Conservation (phyloP, 2,329 filamentous ascomycete species). For the Xylaria digitata region DNA sequence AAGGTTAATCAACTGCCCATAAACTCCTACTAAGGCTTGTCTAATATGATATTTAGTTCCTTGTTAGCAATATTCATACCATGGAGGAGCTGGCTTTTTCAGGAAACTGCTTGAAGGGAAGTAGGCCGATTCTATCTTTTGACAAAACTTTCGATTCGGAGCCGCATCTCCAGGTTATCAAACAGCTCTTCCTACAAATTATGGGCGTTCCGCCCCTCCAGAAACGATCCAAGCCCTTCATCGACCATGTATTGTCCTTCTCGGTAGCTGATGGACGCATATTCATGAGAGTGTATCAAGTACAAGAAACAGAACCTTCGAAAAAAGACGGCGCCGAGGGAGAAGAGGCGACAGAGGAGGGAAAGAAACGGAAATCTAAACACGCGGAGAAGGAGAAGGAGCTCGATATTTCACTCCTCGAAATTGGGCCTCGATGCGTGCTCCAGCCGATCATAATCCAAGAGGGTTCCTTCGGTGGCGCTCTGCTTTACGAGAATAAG, state of each 20-base stretch:
- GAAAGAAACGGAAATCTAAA: conserved; percentile 53
- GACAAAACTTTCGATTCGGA: conserved; percentile 86
- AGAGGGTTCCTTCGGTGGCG: conserved; percentile 90
- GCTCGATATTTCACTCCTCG: conserved; percentile 84
- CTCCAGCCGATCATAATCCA: conserved; percentile 91
- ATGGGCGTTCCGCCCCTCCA: conserved; percentile 93
- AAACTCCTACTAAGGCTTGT: background rate
- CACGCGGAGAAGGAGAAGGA: conserved; percentile 61
- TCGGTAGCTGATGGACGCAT: conserved; percentile 92
- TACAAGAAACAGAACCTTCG: conserved; percentile 53
- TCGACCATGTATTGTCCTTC: conserved; percentile 95
- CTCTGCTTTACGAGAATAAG: conserved; percentile 98
- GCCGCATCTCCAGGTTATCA: conserved; percentile 83
- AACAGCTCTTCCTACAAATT: conserved; percentile 88
- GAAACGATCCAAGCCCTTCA: conserved; percentile 91
- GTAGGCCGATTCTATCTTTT: conserved; percentile 89
- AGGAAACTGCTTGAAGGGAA: conserved; percentile 95
- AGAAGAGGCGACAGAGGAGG: conserved; percentile 59
- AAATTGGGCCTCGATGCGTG: conserved; percentile 87
- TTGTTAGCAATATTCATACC: conserved; percentile 74
- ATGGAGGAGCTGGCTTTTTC: conserved; percentile 86
- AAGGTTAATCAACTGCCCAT: conserved; percentile 28
- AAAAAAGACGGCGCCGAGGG: conserved; percentile 68
- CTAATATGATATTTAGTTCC: conserved; percentile 60
- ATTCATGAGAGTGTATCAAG: conserved; percentile 95